These are phyloP conservation scores for Chlamydomonas incerta DNA, from an alignment of 139 green algal species.

Conservation along the genomic window DNA sequence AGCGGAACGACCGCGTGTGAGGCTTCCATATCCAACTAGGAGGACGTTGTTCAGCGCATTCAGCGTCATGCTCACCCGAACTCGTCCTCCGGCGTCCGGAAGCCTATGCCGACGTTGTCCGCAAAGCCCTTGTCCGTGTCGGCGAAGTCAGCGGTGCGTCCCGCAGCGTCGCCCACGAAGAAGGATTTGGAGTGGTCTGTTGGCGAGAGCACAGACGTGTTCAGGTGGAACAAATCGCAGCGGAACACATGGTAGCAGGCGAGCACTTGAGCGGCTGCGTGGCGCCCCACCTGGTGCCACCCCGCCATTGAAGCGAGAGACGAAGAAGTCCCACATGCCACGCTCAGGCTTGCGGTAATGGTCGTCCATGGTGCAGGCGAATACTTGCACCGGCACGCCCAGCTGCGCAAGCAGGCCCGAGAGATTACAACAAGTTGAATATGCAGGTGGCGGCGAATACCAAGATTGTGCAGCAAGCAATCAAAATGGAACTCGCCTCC, in stretches of 20 bases:
- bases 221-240: too few species aligned
- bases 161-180: slow-evolving; percentile 80
- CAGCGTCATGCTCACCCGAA: slow-evolving; percentile 60
- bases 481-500: slow-evolving; percentile 40
- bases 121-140: slow-evolving; percentile 64
- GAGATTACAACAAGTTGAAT: too few species aligned
- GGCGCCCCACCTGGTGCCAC: slow-evolving; percentile 54
- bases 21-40: not conserved
- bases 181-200: slow-evolving; percentile 57
- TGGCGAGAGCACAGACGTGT: not conserved
- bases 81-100: slow-evolving; percentile 65
- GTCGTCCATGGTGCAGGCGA: slow-evolving; percentile 58
- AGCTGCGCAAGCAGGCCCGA: not conserved
- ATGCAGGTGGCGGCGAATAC: too few species aligned
- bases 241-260: not conserved
- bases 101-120: slow-evolving; percentile 59
- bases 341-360: slow-evolving; percentile 71
- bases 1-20: not conserved
- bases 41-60: not conserved
- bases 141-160: slow-evolving; percentile 57
- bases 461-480: too few species aligned
- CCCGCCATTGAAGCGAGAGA: slow-evolving; percentile 67
- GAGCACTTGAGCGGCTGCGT: too few species aligned
- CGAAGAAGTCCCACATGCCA: slow-evolving; percentile 84
- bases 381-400: slow-evolving; percentile 49